Conservation (phyloP, 1,284 basidiomycete genomes). For the Malassezia sp. region DNA sequence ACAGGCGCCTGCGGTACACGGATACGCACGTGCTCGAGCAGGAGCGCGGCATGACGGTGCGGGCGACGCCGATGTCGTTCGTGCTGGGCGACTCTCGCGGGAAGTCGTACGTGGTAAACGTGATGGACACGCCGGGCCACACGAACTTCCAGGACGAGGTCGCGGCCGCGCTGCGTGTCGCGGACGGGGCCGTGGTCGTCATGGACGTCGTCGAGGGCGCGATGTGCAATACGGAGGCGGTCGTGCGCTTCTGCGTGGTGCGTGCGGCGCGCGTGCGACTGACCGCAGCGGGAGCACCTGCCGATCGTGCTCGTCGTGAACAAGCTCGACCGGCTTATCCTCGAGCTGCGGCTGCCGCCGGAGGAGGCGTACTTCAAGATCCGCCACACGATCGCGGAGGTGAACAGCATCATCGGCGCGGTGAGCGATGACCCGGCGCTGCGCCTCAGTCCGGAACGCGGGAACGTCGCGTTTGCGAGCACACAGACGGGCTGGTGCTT, state of each 20-base stretch:
- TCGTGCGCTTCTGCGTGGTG: conserved; percentile 35
- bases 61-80: conserved; percentile 90
- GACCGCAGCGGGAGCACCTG: conserved; percentile 55
- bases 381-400: conserved; percentile 95
- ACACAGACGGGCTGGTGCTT: conserved; percentile 97
- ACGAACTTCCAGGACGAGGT: conserved; percentile 93
- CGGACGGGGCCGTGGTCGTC: conserved; percentile 86
- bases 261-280: too few species aligned
- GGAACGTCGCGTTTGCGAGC: conserved; percentile 94
- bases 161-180: conserved; percentile 70
- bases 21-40: conserved; percentile 84
- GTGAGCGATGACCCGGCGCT: conserved; percentile 75
- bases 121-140: conserved; percentile 95
- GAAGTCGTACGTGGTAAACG: conserved; percentile 84
- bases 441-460: conserved; percentile 80
- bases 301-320: conserved; percentile 90
- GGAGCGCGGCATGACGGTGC: conserved; percentile 82
- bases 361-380: conserved; percentile 97
- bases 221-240: conserved; percentile 36
- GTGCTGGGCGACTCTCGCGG: conserved; percentile 73
- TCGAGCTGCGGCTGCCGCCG: conserved; percentile 90
- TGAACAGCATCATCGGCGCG: conserved; percentile 63
- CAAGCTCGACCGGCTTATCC: conserved; percentile 92
- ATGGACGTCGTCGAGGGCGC: conserved; percentile 45
- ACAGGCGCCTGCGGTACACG: conserved; percentile 64